Evolutionary conservation across 805 yeast genomes (phyloP).

Genomic region (Ogataea corticis): DNA sequence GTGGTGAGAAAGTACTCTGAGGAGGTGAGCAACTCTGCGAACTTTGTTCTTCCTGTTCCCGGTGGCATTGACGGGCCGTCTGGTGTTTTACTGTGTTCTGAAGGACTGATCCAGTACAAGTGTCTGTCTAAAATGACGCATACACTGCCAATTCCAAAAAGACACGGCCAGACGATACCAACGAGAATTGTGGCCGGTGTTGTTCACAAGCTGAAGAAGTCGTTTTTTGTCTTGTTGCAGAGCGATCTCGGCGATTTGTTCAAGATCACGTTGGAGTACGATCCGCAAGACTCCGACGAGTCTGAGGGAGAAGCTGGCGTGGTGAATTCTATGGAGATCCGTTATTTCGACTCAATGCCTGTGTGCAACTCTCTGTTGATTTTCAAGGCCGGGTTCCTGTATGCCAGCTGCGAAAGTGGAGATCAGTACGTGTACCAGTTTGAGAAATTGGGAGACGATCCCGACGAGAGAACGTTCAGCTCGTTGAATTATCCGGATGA

Average conservation of each 20-base stretch:
- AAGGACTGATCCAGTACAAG: slow-evolving; percentile 53
- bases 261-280: slow-evolving; percentile 57
- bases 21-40: slow-evolving; percentile 42
- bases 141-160: slow-evolving; percentile 56
- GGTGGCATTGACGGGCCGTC: slow-evolving; percentile 69
- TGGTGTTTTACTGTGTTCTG: slow-evolving; percentile 67
- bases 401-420: slow-evolving; percentile 61
- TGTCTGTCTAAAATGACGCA: slow-evolving; percentile 37
- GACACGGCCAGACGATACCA: slow-evolving; percentile 31
- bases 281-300: slow-evolving; percentile 41
- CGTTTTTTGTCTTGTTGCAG: slow-evolving; percentile 72
- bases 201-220: slow-evolving; percentile 62
- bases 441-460: slow-evolving; percentile 65
- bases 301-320: slow-evolving; percentile 34
- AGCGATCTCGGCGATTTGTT: slow-evolving; percentile 71
- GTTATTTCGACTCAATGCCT: slow-evolving; percentile 79
- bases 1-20: slow-evolving; percentile 55
- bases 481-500: slow-evolving; percentile 39
- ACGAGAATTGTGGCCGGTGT: slow-evolving; percentile 53
- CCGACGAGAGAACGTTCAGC: slow-evolving; percentile 36
- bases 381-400: slow-evolving; percentile 74
- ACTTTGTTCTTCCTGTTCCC: slow-evolving; percentile 65
- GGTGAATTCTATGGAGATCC: slow-evolving; percentile 46
- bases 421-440: slow-evolving; percentile 77
- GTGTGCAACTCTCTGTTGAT: slow-evolving; percentile 55